Evolutionary conservation across 2,329 filamentous ascomycete genomes (phyloP), one percentile per base, ranked within the genome.

Genomic region (Claviceps purpurea): DNA sequence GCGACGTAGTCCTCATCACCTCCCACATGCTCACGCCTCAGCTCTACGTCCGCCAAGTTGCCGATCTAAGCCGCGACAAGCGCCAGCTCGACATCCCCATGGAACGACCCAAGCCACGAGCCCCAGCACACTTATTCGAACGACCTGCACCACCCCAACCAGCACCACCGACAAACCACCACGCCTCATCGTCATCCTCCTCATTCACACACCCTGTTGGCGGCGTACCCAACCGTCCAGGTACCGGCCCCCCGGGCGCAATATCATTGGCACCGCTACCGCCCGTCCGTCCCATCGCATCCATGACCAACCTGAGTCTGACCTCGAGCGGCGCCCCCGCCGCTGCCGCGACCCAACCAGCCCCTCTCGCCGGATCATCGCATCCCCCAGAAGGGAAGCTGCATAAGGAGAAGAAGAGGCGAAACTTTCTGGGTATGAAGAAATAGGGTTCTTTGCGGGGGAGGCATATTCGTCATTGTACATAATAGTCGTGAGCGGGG

Each of bases 11-110:
- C 64, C 78, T 98, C 5, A 81, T 85, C 18, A 93, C 88, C 0
- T 90, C 86, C 24, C 93, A 98, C 64, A 96, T 98, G 90, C 73
- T 95, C 47, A 93, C 84, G 0, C 91, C 93, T 0, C 73, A 80
- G 43, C 74, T 94, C 20, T 98, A 90, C 65, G 69, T 95, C 38
- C 82, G 86, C 41, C 90, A 97, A 65, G 70, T 96, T 1, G 79
- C 81, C 18, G 89, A 95, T 62, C 74, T 97, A 14, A 85, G 83
- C 55, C 77, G 80, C 39, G 85, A 89, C 61, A 84, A 84, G 61
- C 78, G 86, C 50, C 77, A 81, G 46, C 76, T 98, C 16, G 83
- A 89, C 59, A 78, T 98, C 5, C 93, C 91, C 1, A 74, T 84
- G 52, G 89, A 96, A 56, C 76, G 83, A 41, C 88, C 89, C 2